Conservation (phyloP, 495 filamentous ascomycete species). For the Oleoguttula mirabilis region DNA sequence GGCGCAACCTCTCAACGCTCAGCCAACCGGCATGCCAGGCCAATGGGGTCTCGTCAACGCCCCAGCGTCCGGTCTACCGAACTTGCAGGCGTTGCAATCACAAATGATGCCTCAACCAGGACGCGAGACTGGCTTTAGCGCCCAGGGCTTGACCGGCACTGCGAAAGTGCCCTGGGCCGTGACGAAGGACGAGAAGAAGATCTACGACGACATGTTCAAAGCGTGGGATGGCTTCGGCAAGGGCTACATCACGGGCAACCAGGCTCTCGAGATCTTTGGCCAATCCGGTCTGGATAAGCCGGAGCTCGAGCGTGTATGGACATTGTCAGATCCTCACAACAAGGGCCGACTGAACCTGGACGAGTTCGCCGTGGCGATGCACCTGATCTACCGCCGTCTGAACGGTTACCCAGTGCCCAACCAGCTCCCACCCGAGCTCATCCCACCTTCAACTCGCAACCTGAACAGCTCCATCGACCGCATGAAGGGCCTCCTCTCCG, state of each 20-base stretch:
- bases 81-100: slow-evolving; percentile 83
- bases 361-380: slow-evolving; percentile 98
- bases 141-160: slow-evolving; percentile 77
- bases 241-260: slow-evolving; percentile 84
- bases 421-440: slow-evolving; percentile 80
- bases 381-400: slow-evolving; percentile 92
- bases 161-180: slow-evolving; percentile 97
- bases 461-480: slow-evolving; percentile 83
- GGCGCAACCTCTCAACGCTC: slow-evolving; percentile 60
- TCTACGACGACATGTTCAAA: slow-evolving; percentile 90
- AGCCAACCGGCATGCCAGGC: slow-evolving; percentile 91
- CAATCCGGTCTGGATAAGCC: slow-evolving; percentile 86
- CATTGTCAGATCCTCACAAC: slow-evolving; percentile 83
- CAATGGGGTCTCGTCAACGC: slow-evolving; percentile 98
- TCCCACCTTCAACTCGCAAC: slow-evolving; percentile 92
- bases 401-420: slow-evolving; percentile 93
- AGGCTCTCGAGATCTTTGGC: slow-evolving; percentile 92
- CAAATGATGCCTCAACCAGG: slow-evolving; percentile 98
- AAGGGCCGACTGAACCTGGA: slow-evolving; percentile 90
- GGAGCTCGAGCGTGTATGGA: slow-evolving; percentile 91
- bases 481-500: slow-evolving; percentile 80
- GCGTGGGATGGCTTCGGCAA: slow-evolving; percentile 95
- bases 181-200: slow-evolving; percentile 96
- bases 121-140: slow-evolving; percentile 84
- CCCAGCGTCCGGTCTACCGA: slow-evolving; percentile 77